Base-by-base conservation (phyloP, 352 stramenopile species). In the Phytopythium sindhum region DNA sequence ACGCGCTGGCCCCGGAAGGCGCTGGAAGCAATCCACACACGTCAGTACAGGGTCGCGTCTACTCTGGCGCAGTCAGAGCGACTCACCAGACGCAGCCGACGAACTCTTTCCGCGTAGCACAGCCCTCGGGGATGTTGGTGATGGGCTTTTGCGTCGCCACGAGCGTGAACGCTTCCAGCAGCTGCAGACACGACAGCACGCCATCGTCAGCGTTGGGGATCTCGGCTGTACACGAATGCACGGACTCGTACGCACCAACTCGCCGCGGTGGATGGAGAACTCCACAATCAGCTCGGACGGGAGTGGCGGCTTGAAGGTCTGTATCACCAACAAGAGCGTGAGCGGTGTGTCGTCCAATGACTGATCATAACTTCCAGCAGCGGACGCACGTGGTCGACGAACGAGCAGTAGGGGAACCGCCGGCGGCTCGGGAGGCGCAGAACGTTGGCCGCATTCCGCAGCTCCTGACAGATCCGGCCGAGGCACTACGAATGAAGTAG, bases 191-290 rank as follows among this genome's bases (percentile, higher is more conserved):
- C 7, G 42, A 7, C 39, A n/a, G 5, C 19, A n/a, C 39, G 12
- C 12, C 19, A 26, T 6, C 42, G 42, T 48, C 21, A 48, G 42
- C 14, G 42, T 26, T 21, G 19, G 4, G 4, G 42, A 14, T 11
- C 39, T 45, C 8, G 17, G 19, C 14, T 14, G 4, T 21, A 23
- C 15, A 45, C 10, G 39, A 14, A n/a, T 1, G 14, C 7, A 6
- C 17, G 19, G 21, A 29, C 11, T 0, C 8, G 4, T 29, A 37
- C 67, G 24, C 56, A 95, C 85, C 73, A 95, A 55, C 66, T 92
- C 83, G 35, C 83, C 87, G 21, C 84, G 81, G 55, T 93, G 80
- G 42, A 95, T 82, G 11, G 87, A 95, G 58, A 94, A 92, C 41
- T 95, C 87, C 26, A 95, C 78, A 19, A 93, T 77, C 26, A 94